Evolutionary conservation across 2,329 filamentous ascomycete genomes (phyloP).

Genomic region (Huntiella omanensis): DNA sequence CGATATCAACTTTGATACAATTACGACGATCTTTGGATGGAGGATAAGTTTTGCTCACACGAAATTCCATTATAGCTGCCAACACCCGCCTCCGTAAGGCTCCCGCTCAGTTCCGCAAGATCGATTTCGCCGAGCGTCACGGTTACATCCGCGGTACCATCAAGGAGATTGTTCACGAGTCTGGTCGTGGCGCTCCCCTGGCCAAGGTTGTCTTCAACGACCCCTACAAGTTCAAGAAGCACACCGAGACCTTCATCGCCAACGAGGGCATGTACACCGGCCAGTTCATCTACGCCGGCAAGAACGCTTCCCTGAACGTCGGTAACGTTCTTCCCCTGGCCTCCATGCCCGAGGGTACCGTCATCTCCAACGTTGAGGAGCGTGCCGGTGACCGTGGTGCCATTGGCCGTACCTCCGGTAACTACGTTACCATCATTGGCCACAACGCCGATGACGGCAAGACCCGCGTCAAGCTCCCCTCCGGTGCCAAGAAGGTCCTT

Average conservation of each 20-base stretch:
- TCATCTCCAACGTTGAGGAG: slow-evolving; percentile 98
- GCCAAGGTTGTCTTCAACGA: slow-evolving; percentile 94
- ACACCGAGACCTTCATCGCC: slow-evolving; percentile 98
- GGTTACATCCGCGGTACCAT: slow-evolving; percentile 95
- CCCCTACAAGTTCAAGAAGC: slow-evolving; percentile 94
- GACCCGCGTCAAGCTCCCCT: slow-evolving; percentile 98
- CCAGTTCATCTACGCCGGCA: slow-evolving; percentile 99
- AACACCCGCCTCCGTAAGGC: slow-evolving; percentile 83
- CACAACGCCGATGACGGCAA: slow-evolving; percentile 99
- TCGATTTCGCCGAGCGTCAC: slow-evolving; percentile 94
- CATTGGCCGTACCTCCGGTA: slow-evolving; percentile 91
- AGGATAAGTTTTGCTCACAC: slow-evolving; percentile 13
- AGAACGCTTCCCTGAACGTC: slow-evolving; percentile 92
- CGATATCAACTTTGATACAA: no score
- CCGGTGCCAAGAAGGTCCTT: slow-evolving; percentile 97
- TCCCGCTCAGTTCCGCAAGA: slow-evolving; percentile 72
- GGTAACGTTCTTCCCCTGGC: slow-evolving; percentile 92
- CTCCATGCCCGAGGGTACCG: slow-evolving; percentile 96
- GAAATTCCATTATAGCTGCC: slow-evolving; percentile 33
- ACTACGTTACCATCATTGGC: slow-evolving; percentile 96
- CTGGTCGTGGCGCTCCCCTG: slow-evolving; percentile 92
- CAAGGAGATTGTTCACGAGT: slow-evolving; percentile 98
- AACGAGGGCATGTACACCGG: slow-evolving; percentile 99
- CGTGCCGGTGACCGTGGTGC: slow-evolving; percentile 93
- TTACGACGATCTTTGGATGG: slow-evolving; percentile 13